These are phyloP conservation scores for Thielaviopsis punctulata DNA, from an alignment of 2,329 filamentous ascomycete genomes.

Conservation along the genomic window DNA sequence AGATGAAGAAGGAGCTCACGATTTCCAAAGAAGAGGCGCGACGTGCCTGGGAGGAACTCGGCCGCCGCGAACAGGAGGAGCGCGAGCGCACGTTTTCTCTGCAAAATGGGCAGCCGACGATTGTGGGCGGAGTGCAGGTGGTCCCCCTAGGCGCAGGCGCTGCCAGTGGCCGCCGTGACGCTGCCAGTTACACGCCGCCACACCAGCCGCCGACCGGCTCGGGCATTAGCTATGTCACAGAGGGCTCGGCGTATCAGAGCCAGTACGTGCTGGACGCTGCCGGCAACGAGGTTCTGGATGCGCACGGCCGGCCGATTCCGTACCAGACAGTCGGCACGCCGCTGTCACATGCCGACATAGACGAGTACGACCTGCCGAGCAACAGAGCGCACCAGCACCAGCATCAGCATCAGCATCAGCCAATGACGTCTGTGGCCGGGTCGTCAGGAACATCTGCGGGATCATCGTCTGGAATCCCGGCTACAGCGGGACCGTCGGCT, in stretches of 20 bases:
- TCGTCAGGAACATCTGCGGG: constrained; percentile 15
- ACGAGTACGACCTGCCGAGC: constrained; percentile 20
- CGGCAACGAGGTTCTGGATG: constrained; percentile 14
- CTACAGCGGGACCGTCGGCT: neutral
- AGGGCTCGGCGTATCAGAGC: constrained; percentile 2
- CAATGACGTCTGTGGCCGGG: neutral
- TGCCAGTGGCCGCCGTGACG: constrained; percentile 34
- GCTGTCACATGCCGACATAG: constrained; percentile 6
- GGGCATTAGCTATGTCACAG: constrained; percentile 14
- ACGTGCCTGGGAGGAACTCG: constrained; percentile 92
- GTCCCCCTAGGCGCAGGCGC: constrained; percentile 67
- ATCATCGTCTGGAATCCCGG: neutral
- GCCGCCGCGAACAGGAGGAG: constrained; percentile 81
- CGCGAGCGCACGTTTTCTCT: constrained; percentile 73
- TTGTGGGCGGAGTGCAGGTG: constrained; percentile 86
- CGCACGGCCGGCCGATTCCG: constrained; percentile 15
- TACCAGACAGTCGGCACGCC: constrained; percentile 7
- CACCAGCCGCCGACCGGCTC: constrained; percentile 9
- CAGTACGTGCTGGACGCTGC: constrained; percentile 17
- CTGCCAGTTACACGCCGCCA: constrained; percentile 19
- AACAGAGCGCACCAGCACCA: constrained; percentile 22
- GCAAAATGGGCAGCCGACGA: constrained; percentile 69
- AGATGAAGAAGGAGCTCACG: constrained; percentile 81
- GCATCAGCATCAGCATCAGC: constrained; percentile 16
- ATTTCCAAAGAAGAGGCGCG: constrained; percentile 95